Percentiles rank a stretch among this genome's conserved stretches.
Evolutionary conservation across 2,329 filamentous ascomycete species (phyloP).

Genomic region (Calonectria pseudoturangicola): DNA sequence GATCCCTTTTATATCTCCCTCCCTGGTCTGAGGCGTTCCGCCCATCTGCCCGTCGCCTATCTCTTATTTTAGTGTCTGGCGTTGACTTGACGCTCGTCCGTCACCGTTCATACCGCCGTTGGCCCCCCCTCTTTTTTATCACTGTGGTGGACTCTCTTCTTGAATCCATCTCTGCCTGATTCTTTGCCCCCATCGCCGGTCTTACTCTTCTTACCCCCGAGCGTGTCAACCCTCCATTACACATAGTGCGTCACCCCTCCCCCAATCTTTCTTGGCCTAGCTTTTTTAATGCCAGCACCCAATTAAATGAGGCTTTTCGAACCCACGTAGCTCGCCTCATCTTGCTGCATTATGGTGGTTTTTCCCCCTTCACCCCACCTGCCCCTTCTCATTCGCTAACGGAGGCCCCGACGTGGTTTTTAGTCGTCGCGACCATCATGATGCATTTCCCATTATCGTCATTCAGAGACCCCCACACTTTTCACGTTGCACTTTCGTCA

Average conservation of each 20-base stretch:
- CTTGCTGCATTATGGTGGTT: slow-evolving; percentile 50
- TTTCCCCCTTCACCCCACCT: slow-evolving; percentile 43
- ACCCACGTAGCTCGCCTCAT: slow-evolving; percentile 40
- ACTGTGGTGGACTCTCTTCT: slow-evolving; percentile 32
- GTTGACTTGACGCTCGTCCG: slow-evolving; percentile 34
- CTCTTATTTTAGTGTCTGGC: slow-evolving; percentile 26
- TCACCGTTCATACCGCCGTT: slow-evolving; percentile 16
- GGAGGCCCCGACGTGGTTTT: slow-evolving; percentile 13
- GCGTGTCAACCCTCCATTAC: slow-evolving; percentile 31
- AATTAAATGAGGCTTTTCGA: slow-evolving; percentile 49
- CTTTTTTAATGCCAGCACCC: slow-evolving; percentile 27
- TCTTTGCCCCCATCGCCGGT: slow-evolving; percentile 21
- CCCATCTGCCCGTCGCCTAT: slow-evolving; percentile 18
- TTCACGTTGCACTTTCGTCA: slow-evolving; percentile 32
- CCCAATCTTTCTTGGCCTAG: slow-evolving; percentile 35
- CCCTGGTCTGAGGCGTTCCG: slow-evolving; percentile 47
- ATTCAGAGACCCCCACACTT: slow-evolving; percentile 27
- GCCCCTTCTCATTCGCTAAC: slow-evolving; percentile 46
- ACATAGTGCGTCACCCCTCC: slow-evolving; percentile 35
- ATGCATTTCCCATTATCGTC: slow-evolving; percentile 37
- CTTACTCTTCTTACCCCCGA: slow-evolving; percentile 25
- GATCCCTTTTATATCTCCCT: slow-evolving; percentile 54
- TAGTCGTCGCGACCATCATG: slow-evolving; percentile 31
- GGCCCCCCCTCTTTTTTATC: slow-evolving; percentile 25
- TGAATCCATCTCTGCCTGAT: slow-evolving; percentile 31